phyloP scores from a whole-genome alignment of 768 basidiomycete genomes.

The Obba rivulosa region DNA sequence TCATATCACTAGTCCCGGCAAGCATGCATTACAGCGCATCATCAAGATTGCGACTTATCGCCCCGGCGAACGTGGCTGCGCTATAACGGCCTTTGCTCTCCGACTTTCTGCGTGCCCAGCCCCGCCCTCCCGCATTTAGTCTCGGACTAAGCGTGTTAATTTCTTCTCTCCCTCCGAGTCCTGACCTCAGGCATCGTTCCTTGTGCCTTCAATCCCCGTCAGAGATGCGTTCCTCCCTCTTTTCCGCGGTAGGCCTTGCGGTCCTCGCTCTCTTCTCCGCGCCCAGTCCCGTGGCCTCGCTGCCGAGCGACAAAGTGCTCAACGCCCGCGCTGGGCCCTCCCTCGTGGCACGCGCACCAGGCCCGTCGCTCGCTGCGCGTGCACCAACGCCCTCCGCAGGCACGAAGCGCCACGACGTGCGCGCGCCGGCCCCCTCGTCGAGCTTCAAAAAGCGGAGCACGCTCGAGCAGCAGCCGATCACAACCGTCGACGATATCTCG shows the following conservation, averaged over 20 bases:
- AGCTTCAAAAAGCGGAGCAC: constrained; percentile 3
- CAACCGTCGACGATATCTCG: constrained; percentile 7
- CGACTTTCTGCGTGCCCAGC: not conserved
- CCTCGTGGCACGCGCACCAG: constrained; percentile 3
- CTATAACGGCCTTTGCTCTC: no score
- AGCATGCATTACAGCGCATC: no score
- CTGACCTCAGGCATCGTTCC: not conserved
- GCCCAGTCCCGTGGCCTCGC: constrained; percentile 2
- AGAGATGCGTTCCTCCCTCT: constrained; percentile 11
- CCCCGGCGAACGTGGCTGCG: no score
- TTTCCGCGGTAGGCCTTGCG: constrained; percentile 7
- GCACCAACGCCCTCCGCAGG: not conserved
- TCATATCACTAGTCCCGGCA: no score
- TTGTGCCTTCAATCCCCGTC: not conserved
- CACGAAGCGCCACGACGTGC: not conserved
- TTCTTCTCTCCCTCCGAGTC: constrained; percentile 1
- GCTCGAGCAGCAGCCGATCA: constrained; percentile 11
- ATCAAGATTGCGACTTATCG: no score
- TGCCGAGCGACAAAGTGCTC: constrained; percentile 5
- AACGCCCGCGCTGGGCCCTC: not conserved
- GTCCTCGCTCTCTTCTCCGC: constrained; percentile 5
- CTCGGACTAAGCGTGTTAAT: not conserved
- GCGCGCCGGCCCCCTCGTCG: constrained; percentile 7
- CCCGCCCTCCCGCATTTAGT: not conserved
- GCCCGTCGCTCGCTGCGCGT: not conserved